Percentiles rank a stretch among this genome's conserved stretches.
These are phyloP conservation scores for Monilinia aucupariae DNA, from an alignment of 2,329 filamentous ascomycete species.

Conservation along the genomic window DNA sequence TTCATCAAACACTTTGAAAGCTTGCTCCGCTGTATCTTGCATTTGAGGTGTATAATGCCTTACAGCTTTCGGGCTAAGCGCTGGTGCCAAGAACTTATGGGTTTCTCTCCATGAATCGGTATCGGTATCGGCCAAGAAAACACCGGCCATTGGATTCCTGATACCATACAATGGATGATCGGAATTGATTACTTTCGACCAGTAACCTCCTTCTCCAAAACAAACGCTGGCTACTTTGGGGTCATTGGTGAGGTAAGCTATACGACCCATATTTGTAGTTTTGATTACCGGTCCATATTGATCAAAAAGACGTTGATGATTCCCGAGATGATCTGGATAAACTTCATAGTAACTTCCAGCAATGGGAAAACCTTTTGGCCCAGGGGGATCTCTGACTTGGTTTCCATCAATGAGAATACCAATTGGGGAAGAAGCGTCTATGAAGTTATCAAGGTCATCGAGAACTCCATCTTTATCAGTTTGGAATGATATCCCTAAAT, in stretches of 20 bases:
- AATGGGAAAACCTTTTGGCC: constrained; percentile 36
- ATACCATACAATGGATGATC: constrained; percentile 25
- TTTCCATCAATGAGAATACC: constrained; percentile 24
- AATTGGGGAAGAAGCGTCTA: constrained; percentile 18
- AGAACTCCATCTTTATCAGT: constrained; percentile 20
- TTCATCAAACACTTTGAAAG: constrained; percentile 28
- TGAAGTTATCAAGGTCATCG: constrained; percentile 20
- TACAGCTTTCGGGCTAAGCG: constrained; percentile 36
- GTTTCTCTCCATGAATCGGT: constrained; percentile 19
- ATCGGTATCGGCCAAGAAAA: constrained; percentile 25
- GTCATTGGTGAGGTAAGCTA: constrained; percentile 37
- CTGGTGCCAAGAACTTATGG: constrained; percentile 25
- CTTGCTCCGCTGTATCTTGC: constrained; percentile 21
- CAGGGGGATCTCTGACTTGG: constrained; percentile 23
- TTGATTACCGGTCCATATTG: constrained; percentile 38
- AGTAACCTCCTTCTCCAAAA: constrained; percentile 37
- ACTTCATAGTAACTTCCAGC: constrained; percentile 38
- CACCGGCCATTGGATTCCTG: constrained; percentile 18
- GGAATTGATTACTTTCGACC: constrained; percentile 36
- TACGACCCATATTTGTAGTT: constrained; percentile 37
- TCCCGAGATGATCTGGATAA: constrained; percentile 40
- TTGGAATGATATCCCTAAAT: constrained; percentile 22
- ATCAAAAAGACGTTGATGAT: constrained; percentile 39
- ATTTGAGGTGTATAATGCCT: constrained; percentile 30
- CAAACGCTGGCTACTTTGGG: constrained; percentile 34